Evolutionary conservation across 352 stramenopile genomes (phyloP), one percentile per base, ranked within the genome.

Genomic region (Globisporangium parvum): DNA sequence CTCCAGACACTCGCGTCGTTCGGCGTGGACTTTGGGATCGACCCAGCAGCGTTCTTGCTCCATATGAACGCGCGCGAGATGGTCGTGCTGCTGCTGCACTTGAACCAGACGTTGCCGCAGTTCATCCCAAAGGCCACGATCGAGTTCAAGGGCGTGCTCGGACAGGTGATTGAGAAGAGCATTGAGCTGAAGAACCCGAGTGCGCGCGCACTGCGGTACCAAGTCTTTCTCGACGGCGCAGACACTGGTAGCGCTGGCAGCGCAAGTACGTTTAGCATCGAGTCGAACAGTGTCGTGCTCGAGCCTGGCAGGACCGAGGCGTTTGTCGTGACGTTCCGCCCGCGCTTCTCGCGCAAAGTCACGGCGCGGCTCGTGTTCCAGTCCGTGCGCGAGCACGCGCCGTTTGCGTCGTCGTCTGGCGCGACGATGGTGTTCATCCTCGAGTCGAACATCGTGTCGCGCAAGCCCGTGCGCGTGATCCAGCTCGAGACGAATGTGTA

Each of bases 101-200:
- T 98, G 31, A 93, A 96, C 33, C 86, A 96, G 60, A 91, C 81
- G 10, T 57, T 98, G 21, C 92, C 92, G 24, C 78, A 96, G 59
- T 93, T 97, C 23, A 80, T 98, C 18, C 93, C 94, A 4, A 98
- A 97, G 58, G 89, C 86, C 11, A 96, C 80, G 28, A 96, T 98
- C 54, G 88, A 97, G 41, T 98, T 98, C 60, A 77, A 80, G 31
- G 93, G 88, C 6, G 64, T 78, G 4, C 64, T 98, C 6, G 93
- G 93, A 0, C 80, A 87, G 41, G 61, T 75, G 20, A 93, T 97
- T 28, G 79, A 86, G 15, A 98, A 98, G 48, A 95, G 64, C 8
- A 98, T 98, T 33, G 94, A 98, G 59, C 71, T 98, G 2, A 90
- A 87, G 57, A 98, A 98, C 55, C 87, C 92, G 6, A 92, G 84